phyloP scores from a whole-genome alignment of 345 rosid genomes.

The Orychophragmus violaceus region DNA sequence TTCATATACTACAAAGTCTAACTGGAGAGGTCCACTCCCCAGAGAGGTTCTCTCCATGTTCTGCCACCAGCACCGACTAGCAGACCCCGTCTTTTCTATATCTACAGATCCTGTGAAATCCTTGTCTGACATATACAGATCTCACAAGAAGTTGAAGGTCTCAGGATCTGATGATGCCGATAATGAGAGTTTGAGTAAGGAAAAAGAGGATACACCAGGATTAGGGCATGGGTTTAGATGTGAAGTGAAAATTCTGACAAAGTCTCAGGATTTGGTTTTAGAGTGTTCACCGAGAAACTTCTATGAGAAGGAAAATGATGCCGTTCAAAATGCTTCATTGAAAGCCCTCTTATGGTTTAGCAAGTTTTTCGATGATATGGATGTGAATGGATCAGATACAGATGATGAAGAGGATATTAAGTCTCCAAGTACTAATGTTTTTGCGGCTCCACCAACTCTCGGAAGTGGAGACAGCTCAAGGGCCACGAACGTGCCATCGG shows the following conservation, averaged over 20 bases:
- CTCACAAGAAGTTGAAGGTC: conserved; percentile 48
- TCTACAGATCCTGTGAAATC: conserved; percentile 35
- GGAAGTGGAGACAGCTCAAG: conserved; percentile 20
- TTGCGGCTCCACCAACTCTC: conserved; percentile 7
- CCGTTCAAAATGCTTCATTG: conserved; percentile 66
- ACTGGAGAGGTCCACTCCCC: conserved; percentile 85
- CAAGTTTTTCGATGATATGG: conserved; percentile 45
- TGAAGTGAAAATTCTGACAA: conserved; percentile 63
- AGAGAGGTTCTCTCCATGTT: conserved; percentile 66
- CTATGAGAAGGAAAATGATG: conserved; percentile 64
- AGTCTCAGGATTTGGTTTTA: conserved; percentile 52
- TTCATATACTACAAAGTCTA: conserved; percentile 57
- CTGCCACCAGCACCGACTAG: conserved; percentile 76
- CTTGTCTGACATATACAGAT: conserved; percentile 41
- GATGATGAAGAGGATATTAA: conserved; percentile 42
- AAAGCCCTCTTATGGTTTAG: conserved; percentile 71
- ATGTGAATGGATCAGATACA: conserved; percentile 27
- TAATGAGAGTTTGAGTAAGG: not conserved
- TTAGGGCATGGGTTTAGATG: conserved; percentile 43
- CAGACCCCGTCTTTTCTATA: conserved; percentile 62
- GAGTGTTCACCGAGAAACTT: conserved; percentile 54
- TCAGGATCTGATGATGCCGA: conserved; percentile 29
- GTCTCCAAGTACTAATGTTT: conserved; percentile 26
- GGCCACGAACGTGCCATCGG: conserved; percentile 17
- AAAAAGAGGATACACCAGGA: conserved; percentile 31